Evolutionary conservation across 805 yeast species (phyloP), one percentile per base, ranked within the genome.

Genomic region (Lachancea waltii): DNA sequence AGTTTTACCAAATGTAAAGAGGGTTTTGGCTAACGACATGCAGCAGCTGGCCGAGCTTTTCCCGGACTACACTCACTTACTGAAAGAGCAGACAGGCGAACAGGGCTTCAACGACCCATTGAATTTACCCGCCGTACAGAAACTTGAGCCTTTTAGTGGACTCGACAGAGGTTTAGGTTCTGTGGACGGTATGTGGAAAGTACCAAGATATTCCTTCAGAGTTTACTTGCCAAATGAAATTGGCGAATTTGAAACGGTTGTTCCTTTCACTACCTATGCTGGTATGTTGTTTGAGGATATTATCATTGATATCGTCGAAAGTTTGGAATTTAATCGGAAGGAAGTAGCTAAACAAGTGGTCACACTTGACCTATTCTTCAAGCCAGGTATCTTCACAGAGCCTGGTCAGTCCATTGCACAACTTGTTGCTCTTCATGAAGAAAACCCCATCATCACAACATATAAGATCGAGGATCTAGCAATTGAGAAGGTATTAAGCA

Each of bases 381-480:
- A 75, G 44, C 69, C 75, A 8, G 73, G 73, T 27, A 51, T 70
- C n/a, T 83, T 84, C 60, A 75, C 85, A 1, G 72, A 73, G 30
- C 75, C 92, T 1, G 95, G 94, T 25, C 73, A 81, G 3, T 75
- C 94, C 0, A 70, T 87, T 42, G 95, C 87, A 48, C 79, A 77
- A 43, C 65, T 90, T 36, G 62, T 64, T 32, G 65, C 63, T 17
- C 62, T 66, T 11, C 61, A 64, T 22, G 58, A 59, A 34, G 68
- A 70, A 33, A 64, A 67, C 44, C 59, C 63, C 14, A 56, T 60
- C 14, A 51, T 50, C 2, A 75, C 94, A 1, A 86, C 95, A 0
- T 86, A 85, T 83, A 92, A 92, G 57, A 74, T 87, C 42, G 98
- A 92, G 61, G 96, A 89, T 56, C 69, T 89, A 28, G 85, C 90